Evolutionary conservation across 495 filamentous ascomycete genomes (phyloP).

Genomic region (Neurospora sp.): DNA sequence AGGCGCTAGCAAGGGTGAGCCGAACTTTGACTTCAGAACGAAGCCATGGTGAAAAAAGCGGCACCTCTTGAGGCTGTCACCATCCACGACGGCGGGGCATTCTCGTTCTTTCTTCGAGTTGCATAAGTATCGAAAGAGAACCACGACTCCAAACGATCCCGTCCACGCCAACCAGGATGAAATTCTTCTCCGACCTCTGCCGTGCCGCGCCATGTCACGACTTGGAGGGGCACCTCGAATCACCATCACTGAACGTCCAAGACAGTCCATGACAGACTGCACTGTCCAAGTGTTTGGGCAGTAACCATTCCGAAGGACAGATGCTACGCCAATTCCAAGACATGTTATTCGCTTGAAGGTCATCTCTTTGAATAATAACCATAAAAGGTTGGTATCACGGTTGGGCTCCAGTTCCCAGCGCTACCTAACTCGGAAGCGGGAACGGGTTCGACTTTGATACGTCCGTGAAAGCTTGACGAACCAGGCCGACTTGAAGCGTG

Average conservation of each 20-base stretch:
- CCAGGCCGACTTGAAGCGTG: neutral
- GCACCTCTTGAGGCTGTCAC: neutral
- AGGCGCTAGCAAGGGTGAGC: neutral
- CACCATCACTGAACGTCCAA: neutral
- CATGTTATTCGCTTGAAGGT: neutral
- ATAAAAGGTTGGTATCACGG: neutral
- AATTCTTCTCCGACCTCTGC: neutral
- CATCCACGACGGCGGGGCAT: neutral
- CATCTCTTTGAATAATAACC: neutral
- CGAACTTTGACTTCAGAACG: neutral
- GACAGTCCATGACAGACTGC: neutral
- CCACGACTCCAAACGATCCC: neutral
- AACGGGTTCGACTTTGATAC: neutral
- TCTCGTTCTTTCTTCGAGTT: neutral
- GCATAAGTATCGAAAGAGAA: neutral
- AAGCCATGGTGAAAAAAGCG: neutral
- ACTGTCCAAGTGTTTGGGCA: neutral
- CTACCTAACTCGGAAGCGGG: neutral
- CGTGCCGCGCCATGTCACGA: neutral
- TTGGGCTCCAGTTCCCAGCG: neutral
- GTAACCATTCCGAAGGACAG: neutral
- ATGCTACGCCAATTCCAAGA: neutral
- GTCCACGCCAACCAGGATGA: neutral
- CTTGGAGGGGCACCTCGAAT: neutral
- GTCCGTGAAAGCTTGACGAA: neutral